Evolutionary conservation across 2,329 filamentous ascomycete species (phyloP).

Genomic region (Pseudomassariella vexata): DNA sequence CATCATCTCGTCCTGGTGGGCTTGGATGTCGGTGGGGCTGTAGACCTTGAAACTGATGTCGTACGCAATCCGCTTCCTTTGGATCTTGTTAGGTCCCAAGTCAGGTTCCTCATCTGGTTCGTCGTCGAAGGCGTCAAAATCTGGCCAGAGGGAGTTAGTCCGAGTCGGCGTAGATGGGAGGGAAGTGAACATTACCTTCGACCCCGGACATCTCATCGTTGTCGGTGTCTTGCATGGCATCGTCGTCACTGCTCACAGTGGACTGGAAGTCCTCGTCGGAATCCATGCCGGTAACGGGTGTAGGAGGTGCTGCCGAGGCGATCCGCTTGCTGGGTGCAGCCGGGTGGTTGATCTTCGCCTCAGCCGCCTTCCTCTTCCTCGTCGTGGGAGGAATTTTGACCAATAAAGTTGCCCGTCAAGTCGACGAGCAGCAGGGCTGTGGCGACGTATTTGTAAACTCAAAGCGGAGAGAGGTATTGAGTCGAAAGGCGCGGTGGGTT

Average conservation of each 20-base stretch:
- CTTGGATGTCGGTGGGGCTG: slow-evolving; percentile 73
- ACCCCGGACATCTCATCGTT: slow-evolving; percentile 55
- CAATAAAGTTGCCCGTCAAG: slow-evolving; percentile 18
- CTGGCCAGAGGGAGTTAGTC: slow-evolving; percentile 24
- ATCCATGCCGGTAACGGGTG: slow-evolving; percentile 70
- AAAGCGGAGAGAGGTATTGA: no score
- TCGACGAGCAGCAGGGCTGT: no score
- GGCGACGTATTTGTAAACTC: no score
- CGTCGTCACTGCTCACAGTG: slow-evolving; percentile 70
- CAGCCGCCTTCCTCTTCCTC: slow-evolving; percentile 59
- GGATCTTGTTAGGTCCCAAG: slow-evolving; percentile 51
- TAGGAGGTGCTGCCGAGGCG: slow-evolving; percentile 53
- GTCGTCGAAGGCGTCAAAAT: slow-evolving; percentile 56
- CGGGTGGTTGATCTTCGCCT: slow-evolving; percentile 49
- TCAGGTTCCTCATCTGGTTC: slow-evolving; percentile 49
- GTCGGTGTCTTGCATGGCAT: slow-evolving; percentile 72
- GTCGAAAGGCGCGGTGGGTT: no score
- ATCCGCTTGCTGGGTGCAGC: slow-evolving; percentile 44
- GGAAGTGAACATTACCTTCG: slow-evolving; percentile 35
- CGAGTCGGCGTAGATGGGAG: background rate
- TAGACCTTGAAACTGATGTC: slow-evolving; percentile 82
- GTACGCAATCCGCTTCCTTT: slow-evolving; percentile 68
- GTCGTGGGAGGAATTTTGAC: slow-evolving; percentile 54
- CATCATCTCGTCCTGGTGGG: slow-evolving; percentile 79
- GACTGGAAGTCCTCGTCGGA: slow-evolving; percentile 95